Evolutionary conservation across 108 stramenopile genomes (phyloP).

Genomic region (Cyclotella sp.): DNA sequence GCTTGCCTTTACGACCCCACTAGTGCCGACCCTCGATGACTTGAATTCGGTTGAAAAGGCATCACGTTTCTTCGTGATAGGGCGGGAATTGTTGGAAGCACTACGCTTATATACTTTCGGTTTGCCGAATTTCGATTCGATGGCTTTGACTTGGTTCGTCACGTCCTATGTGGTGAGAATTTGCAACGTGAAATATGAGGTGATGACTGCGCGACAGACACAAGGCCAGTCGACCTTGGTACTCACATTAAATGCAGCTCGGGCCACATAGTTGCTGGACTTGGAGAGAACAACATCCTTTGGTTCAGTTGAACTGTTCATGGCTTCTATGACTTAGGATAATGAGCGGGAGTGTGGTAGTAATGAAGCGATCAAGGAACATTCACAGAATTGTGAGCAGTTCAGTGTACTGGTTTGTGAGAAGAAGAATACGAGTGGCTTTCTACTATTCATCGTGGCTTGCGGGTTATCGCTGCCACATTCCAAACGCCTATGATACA

Average conservation of each 20-base stretch:
- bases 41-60: constrained; percentile 7
- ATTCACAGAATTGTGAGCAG: background rate
- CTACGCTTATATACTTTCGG: constrained; percentile 5
- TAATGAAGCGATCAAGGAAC: background rate
- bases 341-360: too few relatives aligned
- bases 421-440: background rate
- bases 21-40: background rate
- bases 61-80: constrained; percentile 9
- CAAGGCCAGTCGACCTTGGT: background rate
- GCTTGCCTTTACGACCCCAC: background rate
- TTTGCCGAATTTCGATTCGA: constrained; percentile 23
- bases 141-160: constrained; percentile 18
- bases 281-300: background rate
- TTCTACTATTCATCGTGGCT: background rate
- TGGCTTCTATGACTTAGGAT: background rate
- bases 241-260: constrained; percentile 34
- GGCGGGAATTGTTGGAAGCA: background rate
- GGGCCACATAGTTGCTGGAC: background rate
- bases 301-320: constrained; percentile 3
- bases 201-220: background rate
- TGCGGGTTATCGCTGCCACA: background rate
- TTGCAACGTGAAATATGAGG: background rate
- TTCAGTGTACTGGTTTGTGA: background rate
- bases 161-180: constrained; percentile 22
- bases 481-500: background rate